A percentile compares a stretch with the other conserved stretches of the same genome.
Conservation (phyloP, 257 asterid species). For the Jacaranda copaia region DNA sequence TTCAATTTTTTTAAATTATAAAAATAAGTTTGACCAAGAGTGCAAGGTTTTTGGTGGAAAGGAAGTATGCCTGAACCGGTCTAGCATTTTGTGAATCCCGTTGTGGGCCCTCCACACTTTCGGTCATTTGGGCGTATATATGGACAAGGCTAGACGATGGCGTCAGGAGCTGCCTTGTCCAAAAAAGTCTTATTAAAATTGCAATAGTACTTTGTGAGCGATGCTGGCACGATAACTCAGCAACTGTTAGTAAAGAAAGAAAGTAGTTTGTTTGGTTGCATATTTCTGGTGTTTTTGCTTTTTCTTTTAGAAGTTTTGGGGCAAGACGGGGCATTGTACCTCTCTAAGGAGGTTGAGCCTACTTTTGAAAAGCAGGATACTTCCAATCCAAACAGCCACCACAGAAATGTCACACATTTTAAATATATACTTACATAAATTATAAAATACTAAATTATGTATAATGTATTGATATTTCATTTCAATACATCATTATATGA, state of each 20-base stretch:
- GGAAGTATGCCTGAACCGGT: too few relatives aligned
- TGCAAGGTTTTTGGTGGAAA: too few relatives aligned
- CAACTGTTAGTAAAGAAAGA: constrained; percentile 19
- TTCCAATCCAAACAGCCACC: background rate
- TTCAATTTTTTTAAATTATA: too few relatives aligned
- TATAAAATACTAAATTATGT: too few relatives aligned
- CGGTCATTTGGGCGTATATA: too few relatives aligned
- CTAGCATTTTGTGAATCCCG: too few relatives aligned
- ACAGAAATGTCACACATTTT: too few relatives aligned
- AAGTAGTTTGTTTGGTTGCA: constrained; percentile 43
- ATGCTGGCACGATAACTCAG: background rate
- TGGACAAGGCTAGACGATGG: constrained; percentile 48
- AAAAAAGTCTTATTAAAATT: background rate
- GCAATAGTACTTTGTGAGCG: background rate
- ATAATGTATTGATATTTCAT: too few relatives aligned
- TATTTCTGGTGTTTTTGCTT: constrained; percentile 6
- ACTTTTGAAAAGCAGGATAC: background rate
- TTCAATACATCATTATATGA: too few relatives aligned
- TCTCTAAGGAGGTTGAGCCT: constrained; percentile 4
- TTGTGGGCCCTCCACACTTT: too few relatives aligned
- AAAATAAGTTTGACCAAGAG: too few relatives aligned
- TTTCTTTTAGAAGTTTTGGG: constrained; percentile 25
- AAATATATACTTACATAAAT: too few relatives aligned
- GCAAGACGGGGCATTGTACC: constrained; percentile 19
- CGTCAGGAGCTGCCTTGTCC: background rate